Evolutionary conservation across 1,139 yeast species (phyloP), one percentile per base, ranked within the genome.

Genomic region (Dujonia santamariae): DNA sequence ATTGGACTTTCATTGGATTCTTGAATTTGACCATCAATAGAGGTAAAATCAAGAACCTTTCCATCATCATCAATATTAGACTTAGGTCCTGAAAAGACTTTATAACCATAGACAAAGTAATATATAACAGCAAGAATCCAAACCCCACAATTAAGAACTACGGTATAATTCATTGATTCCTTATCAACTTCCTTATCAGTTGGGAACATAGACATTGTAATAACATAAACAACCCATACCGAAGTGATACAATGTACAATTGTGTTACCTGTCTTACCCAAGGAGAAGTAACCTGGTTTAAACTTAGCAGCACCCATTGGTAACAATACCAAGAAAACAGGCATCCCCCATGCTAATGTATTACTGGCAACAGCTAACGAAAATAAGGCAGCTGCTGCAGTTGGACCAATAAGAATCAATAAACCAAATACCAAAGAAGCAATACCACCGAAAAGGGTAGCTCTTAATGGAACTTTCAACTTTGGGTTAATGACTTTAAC

Each of bases 271-370:
- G 55, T 39, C 6, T 59, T 54, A 20, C 88, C 88, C 42, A 80
- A 59, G 51, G 75, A 74, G 50, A 81, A 81, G 6, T 76, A 72
- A 7, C 90, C 90, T 0, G 85, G 85, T 14, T 57, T 63, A 51
- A 80, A 80, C 32, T 64, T 59, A 16, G 45, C 42, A 31, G 55
- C 54, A 11, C 77, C 77, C 17, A 58, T 50, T 2, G 76, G 75
- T 23, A 70, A 53, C 31, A 65, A 51, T 1, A 59, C 62, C 38
- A 71, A 53, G 4, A 71, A 47, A 4, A 66, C 58, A 4, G 77
- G 77, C 18, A 53, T 56, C 23, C 64, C 59, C 72, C 62, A 71
- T 36, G 61, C 62, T 47, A 59, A 58, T 45, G 47, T 57, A 50
- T 67, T 72, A 19, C 75, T 68, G 27, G 71, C 64, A 36, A 72